Evolutionary conservation across 805 yeast species (phyloP).

Genomic region (Vanderwaltozyma polyspora): DNA sequence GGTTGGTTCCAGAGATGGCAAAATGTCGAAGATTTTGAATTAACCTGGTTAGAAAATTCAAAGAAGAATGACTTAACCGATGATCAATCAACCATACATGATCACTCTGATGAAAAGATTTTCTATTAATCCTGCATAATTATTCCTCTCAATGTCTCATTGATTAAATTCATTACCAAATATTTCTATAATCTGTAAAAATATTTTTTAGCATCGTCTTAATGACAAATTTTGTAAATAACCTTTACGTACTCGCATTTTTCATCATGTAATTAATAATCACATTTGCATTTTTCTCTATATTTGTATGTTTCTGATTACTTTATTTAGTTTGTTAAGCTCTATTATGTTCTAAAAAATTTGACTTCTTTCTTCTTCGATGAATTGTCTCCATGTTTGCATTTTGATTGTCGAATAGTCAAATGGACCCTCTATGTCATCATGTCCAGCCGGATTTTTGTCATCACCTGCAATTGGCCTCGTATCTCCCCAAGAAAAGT

Average conservation of each 20-base stretch:
- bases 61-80: conserved; percentile 10
- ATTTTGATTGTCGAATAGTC: conserved; percentile 83
- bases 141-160: too few relatives aligned
- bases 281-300: too few relatives aligned
- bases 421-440: conserved; percentile 66
- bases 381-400: conserved; percentile 87
- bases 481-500: conserved; percentile 94
- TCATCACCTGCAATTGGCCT: conserved; percentile 62
- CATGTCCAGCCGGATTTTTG: conserved; percentile 19
- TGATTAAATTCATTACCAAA: too few relatives aligned
- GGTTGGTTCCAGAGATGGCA: conserved; percentile 55
- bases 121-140: conserved; percentile 7
- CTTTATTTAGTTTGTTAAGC: too few relatives aligned
- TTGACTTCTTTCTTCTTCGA: background rate
- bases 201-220: too few relatives aligned
- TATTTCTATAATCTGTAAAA: too few relatives aligned
- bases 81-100: conserved; percentile 6
- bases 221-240: too few relatives aligned
- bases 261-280: too few relatives aligned
- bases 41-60: conserved; percentile 17
- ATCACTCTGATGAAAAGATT: conserved; percentile 7
- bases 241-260: too few relatives aligned
- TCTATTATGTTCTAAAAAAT: too few relatives aligned
- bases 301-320: too few relatives aligned
- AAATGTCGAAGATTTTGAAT: conserved; percentile 54